Evolutionary conservation across 225 moss, liverwort and hornwort genomes (phyloP).

Genomic region (Marchantia polymorpha): DNA sequence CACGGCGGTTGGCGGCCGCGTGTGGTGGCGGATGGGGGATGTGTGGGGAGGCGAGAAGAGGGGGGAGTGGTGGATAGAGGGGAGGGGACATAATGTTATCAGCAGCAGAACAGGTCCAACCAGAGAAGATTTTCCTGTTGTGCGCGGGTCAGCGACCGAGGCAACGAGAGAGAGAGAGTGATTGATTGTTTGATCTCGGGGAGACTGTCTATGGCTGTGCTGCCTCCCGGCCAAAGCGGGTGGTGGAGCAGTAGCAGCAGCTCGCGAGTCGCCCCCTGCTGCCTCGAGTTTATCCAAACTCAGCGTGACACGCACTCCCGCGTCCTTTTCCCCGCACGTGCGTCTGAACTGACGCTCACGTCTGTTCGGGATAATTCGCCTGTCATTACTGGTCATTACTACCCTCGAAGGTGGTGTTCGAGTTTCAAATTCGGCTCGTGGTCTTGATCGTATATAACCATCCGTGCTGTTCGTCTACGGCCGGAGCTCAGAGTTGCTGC

Average conservation of each 20-base stretch:
- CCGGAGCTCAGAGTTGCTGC: neutral
- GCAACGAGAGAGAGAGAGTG: neutral
- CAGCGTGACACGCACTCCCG: neutral
- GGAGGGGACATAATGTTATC: neutral
- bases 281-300: neutral
- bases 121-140: neutral
- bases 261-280: too few species aligned
- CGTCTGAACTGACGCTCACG: neutral
- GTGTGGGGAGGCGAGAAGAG: neutral
- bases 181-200: neutral
- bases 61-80: neutral
- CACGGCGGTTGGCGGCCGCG: neutral
- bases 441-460: neutral
- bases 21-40: conserved; percentile 15
- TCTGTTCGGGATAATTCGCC: neutral
- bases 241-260: neutral
- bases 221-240: neutral
- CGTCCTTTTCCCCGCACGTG: neutral
- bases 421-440: too few species aligned
- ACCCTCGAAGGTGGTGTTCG: too few species aligned
- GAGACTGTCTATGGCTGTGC: neutral
- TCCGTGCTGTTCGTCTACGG: neutral
- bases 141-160: neutral
- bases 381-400: neutral
- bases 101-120: neutral